These are phyloP conservation scores for Myxozyma vanderwaltii DNA, from an alignment of 805 yeast species.

Conservation along the genomic window DNA sequence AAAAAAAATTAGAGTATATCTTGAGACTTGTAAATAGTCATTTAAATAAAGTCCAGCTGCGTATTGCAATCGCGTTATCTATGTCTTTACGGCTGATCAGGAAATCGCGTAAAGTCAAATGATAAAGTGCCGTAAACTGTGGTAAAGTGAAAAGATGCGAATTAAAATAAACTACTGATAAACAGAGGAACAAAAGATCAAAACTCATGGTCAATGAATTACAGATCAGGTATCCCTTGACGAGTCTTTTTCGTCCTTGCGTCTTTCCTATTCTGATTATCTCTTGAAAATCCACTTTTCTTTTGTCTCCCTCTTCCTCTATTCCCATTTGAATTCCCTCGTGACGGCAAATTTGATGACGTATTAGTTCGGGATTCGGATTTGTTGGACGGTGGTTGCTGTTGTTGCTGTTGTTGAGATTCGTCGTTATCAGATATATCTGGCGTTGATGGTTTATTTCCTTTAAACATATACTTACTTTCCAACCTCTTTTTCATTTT, in stretches of 20 bases:
- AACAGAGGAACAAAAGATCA: too few relatives aligned
- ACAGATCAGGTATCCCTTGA: slow-evolving; percentile 14
- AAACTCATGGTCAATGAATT: too few relatives aligned
- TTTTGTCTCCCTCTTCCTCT: slow-evolving; percentile 14
- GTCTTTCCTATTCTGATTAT: slow-evolving; percentile 27
- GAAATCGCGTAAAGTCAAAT: too few relatives aligned
- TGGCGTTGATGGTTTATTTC: slow-evolving; percentile 40
- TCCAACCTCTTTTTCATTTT: slow-evolving; percentile 62
- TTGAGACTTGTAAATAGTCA: neutral
- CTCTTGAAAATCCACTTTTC: slow-evolving; percentile 19
- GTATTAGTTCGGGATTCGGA: too few relatives aligned
- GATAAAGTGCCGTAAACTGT: too few relatives aligned
- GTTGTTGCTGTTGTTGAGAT: neutral
- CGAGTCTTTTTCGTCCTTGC: slow-evolving; percentile 13
- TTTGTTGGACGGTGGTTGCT: neutral
- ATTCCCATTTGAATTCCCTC: neutral
- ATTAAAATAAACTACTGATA: too few relatives aligned
- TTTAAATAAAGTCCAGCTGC: too few relatives aligned
- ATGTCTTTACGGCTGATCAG: too few relatives aligned
- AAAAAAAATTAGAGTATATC: slow-evolving; percentile 24
- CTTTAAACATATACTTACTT: slow-evolving; percentile 57
- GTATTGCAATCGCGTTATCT: too few relatives aligned
- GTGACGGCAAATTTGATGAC: too few relatives aligned
- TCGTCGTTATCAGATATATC: neutral
- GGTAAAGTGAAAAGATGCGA: too few relatives aligned